These are phyloP conservation scores for Novymonas esmeraldas DNA, from an alignment of 208 protist species.

Conservation along the genomic window DNA sequence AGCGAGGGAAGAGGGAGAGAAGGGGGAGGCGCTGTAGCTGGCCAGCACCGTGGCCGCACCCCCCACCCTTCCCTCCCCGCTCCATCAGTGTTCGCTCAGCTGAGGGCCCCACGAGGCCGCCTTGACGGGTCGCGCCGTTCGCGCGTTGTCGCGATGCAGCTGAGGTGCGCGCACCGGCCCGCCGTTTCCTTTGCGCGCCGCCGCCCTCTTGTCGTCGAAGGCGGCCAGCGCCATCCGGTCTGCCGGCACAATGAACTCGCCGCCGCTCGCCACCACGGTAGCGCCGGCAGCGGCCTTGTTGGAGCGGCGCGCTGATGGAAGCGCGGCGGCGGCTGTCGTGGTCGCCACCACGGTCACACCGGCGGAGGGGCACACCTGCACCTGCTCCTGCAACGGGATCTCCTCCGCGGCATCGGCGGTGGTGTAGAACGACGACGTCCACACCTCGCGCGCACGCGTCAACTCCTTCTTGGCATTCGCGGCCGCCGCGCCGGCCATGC, in stretches of 20 bases:
- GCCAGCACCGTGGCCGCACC: no score
- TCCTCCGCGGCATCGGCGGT: slow-evolving; percentile 16
- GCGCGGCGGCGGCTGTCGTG: not conserved
- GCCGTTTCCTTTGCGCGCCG: slow-evolving; percentile 17
- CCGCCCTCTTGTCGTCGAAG: slow-evolving; percentile 21
- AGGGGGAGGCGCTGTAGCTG: no score
- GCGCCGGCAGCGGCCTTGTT: slow-evolving; percentile 5
- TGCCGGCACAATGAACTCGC: slow-evolving; percentile 54
- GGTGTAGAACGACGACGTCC: slow-evolving; percentile 28
- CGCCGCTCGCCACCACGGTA: slow-evolving; percentile 48
- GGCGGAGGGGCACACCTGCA: slow-evolving; percentile 33
- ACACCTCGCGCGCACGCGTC: slow-evolving; percentile 23
- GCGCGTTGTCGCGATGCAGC: not conserved
- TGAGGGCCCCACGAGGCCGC: not conserved
- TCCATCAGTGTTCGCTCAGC: not conserved
- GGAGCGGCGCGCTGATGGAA: slow-evolving; percentile 1
- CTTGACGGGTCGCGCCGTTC: slow-evolving; percentile 1
- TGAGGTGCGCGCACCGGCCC: not conserved
- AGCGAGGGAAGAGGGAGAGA: no score
- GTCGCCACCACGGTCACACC: slow-evolving; percentile 31
- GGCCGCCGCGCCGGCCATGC: not conserved
- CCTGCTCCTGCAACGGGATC: slow-evolving; percentile 32
- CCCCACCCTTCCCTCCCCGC: no score
- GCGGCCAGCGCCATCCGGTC: slow-evolving; percentile 28
- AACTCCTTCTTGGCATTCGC: slow-evolving; percentile 8